Conservation (phyloP, 805 yeast genomes). For the Wickerhamiella galacta region DNA sequence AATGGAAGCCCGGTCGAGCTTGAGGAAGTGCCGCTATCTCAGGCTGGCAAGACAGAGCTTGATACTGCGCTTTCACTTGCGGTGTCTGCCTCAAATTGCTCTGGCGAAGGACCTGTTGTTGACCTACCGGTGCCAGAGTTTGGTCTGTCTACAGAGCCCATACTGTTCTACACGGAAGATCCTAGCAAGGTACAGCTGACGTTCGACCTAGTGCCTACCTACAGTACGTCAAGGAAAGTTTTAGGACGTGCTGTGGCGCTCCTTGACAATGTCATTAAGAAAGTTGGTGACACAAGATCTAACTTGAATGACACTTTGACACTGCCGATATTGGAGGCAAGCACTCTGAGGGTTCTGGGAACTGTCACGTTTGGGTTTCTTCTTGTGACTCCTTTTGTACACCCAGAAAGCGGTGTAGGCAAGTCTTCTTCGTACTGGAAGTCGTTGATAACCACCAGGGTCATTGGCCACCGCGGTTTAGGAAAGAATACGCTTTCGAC, state of each 20-base stretch:
- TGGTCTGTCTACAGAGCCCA: slow-evolving; percentile 42
- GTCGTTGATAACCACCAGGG: slow-evolving; percentile 70
- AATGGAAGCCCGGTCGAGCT: slow-evolving; percentile 43
- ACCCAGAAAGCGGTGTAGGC: slow-evolving; percentile 46
- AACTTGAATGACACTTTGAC: slow-evolving; percentile 50
- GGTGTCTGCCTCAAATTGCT: slow-evolving; percentile 29
- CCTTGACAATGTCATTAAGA: slow-evolving; percentile 35
- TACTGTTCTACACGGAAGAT: slow-evolving; percentile 45
- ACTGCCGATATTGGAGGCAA: slow-evolving; percentile 59
- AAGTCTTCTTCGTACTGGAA: slow-evolving; percentile 79
- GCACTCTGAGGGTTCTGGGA: slow-evolving; percentile 61
- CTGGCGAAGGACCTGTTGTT: slow-evolving; percentile 39
- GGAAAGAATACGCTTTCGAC: slow-evolving; percentile 68
- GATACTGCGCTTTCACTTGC: slow-evolving; percentile 76
- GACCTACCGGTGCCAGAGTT: slow-evolving; percentile 77
- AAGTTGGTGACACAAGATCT: slow-evolving; percentile 24
- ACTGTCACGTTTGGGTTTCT: slow-evolving; percentile 57
- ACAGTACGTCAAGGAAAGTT: slow-evolving; percentile 29
- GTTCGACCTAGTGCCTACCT: slow-evolving; percentile 84
- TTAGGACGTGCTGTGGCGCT: slow-evolving; percentile 77
- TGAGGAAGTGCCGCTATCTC: slow-evolving; percentile 57
- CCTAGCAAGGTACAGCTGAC: slow-evolving; percentile 32
- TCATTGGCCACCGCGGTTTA: slow-evolving; percentile 89
- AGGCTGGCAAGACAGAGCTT: slow-evolving; percentile 62
- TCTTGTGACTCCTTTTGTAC: slow-evolving; percentile 54